phyloP scores from a whole-genome alignment of 805 yeast species.

The Ogataea henricii region DNA sequence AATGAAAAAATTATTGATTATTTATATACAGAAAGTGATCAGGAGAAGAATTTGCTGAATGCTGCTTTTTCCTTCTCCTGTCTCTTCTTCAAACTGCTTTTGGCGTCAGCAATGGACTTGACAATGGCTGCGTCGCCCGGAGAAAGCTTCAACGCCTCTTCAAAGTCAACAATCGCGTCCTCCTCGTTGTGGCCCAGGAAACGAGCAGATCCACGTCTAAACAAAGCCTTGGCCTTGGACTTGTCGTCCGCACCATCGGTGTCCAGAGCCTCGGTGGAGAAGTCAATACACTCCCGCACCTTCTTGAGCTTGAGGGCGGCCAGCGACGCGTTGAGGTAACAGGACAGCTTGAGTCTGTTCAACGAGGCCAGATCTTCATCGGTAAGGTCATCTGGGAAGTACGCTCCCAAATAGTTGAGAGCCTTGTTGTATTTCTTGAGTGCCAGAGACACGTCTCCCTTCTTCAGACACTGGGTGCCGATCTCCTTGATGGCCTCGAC shows the following conservation, averaged over 20 bases:
- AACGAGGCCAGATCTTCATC: conserved; percentile 53
- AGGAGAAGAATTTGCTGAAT: conserved; percentile 64
- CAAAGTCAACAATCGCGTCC: conserved; percentile 64
- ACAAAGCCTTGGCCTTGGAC: conserved; percentile 80
- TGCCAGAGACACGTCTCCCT: conserved; percentile 57
- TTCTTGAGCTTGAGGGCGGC: conserved; percentile 66
- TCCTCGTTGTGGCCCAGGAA: conserved; percentile 65
- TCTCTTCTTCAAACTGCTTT: conserved; percentile 50
- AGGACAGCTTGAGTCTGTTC: conserved; percentile 59
- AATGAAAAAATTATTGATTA: background rate
- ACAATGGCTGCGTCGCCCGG: conserved; percentile 75
- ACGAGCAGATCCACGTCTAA: conserved; percentile 81
- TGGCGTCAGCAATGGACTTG: conserved; percentile 64
- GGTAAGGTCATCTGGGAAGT: conserved; percentile 68
- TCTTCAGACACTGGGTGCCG: conserved; percentile 76
- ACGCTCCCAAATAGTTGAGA: conserved; percentile 64
- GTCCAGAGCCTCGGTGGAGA: conserved; percentile 68
- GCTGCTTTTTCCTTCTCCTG: conserved; percentile 73
- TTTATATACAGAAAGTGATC: background rate
- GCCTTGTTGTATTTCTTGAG: conserved; percentile 74
- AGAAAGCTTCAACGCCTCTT: conserved; percentile 60
- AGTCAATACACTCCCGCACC: conserved; percentile 53
- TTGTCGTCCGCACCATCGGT: conserved; percentile 60
- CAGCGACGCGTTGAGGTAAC: conserved; percentile 72
- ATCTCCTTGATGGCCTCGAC: conserved; percentile 67